Percentiles rank a stretch among this genome's conserved stretches.
These are phyloP conservation scores for Helicostylum pulchrum DNA, from an alignment of 192 early-diverging fungal species.

Conservation along the genomic window DNA sequence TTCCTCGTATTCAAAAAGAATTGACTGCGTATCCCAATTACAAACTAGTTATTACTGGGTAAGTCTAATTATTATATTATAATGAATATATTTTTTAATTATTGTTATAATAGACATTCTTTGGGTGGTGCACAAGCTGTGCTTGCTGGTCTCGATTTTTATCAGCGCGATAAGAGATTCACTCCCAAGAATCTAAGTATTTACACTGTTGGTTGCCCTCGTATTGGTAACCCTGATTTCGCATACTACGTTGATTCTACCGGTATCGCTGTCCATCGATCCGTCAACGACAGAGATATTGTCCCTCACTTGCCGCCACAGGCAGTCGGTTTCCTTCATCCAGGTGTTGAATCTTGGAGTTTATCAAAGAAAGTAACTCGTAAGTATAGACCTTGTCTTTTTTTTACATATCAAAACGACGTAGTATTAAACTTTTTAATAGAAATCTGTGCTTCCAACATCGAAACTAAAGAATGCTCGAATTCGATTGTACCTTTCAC, in stretches of 20 bases:
- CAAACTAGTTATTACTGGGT: slow-evolving; percentile 25
- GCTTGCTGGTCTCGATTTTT: slow-evolving; percentile 29
- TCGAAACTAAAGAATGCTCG: slow-evolving; percentile 3
- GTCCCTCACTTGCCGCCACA: slow-evolving; percentile 14
- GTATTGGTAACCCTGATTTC: slow-evolving; percentile 14
- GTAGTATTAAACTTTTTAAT: neutral
- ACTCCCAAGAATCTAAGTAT: slow-evolving; percentile 14
- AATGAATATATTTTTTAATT: too few relatives aligned
- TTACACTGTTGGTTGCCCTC: slow-evolving; percentile 16
- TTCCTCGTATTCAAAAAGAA: neutral
- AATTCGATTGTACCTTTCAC: slow-evolving; percentile 20
- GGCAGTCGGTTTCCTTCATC: slow-evolving; percentile 11
- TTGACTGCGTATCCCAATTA: slow-evolving; percentile 20
- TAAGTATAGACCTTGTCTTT: neutral
- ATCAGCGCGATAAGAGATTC: slow-evolving; percentile 11
- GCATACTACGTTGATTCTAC: slow-evolving; percentile 8
- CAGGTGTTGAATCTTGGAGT: slow-evolving; percentile 6
- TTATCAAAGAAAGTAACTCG: neutral
- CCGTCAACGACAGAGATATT: slow-evolving; percentile 15
- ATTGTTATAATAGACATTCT: slow-evolving; percentile 14
- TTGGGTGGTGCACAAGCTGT: slow-evolving; percentile 31
- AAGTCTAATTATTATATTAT: neutral
- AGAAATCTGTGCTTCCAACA: slow-evolving; percentile 1
- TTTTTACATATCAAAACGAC: neutral
- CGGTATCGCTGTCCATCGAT: neutral